These are phyloP conservation scores for Ramichloridium luteum DNA, from an alignment of 2,329 filamentous ascomycete species.

Conservation along the genomic window DNA sequence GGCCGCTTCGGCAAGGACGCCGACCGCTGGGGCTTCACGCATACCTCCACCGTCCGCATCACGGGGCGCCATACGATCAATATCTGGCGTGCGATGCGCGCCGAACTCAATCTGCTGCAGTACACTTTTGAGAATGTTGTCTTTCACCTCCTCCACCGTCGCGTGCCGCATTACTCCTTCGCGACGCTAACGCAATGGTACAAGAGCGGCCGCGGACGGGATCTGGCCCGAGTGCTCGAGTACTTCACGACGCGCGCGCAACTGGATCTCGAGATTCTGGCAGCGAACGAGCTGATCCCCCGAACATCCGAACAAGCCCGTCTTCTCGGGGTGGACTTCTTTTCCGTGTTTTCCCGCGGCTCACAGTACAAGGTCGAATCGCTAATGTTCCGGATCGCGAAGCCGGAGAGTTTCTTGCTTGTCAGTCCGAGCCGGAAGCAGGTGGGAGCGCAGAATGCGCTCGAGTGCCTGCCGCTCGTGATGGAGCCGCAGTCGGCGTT, in stretches of 20 bases:
- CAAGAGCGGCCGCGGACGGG: constrained; percentile 50
- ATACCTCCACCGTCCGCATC: constrained; percentile 82
- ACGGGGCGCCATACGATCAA: constrained; percentile 95
- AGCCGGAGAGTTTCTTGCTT: constrained; percentile 86
- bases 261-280: constrained; percentile 80
- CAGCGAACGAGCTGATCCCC: constrained; percentile 76
- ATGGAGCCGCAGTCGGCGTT: constrained; percentile 97
- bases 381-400: constrained; percentile 96
- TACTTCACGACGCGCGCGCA: constrained; percentile 67
- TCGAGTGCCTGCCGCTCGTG: constrained; percentile 87
- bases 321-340: constrained; percentile 88
- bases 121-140: constrained; percentile 95
- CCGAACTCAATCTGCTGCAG: constrained; percentile 81
- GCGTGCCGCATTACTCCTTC: constrained; percentile 79
- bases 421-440: constrained; percentile 85
- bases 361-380: constrained; percentile 99
- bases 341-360: constrained; percentile 84
- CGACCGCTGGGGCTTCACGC: constrained; percentile 87
- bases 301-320: constrained; percentile 90
- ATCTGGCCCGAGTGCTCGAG: constrained; percentile 61
- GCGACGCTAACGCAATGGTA: constrained; percentile 75
- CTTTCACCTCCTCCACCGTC: constrained; percentile 76
- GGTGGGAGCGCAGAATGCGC: constrained; percentile 82
- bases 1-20: constrained; percentile 75
- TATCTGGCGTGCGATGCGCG: constrained; percentile 89